A percentile compares a stretch with the other conserved stretches of the same genome.
These are phyloP conservation scores for Penicillium turbatum DNA, from an alignment of 495 filamentous ascomycete species.

Conservation along the genomic window DNA sequence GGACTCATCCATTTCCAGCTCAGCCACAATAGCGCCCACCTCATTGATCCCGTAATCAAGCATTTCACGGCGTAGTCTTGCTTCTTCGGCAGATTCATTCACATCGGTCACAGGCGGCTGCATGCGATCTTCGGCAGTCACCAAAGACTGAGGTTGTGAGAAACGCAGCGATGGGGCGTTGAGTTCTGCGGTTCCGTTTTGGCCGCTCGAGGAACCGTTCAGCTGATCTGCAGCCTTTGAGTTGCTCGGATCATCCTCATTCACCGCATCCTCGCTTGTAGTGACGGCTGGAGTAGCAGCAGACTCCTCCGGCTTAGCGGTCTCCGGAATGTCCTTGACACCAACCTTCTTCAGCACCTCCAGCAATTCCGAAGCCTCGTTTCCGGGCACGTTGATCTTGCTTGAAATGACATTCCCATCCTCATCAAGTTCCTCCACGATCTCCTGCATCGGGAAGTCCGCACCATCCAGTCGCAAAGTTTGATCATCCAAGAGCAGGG, in stretches of 20 bases:
- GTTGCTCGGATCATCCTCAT: background rate
- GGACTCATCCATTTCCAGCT: constrained; percentile 77
- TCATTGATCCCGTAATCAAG: constrained; percentile 81
- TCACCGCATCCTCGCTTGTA: background rate
- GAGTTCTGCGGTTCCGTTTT: background rate
- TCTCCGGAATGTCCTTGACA: constrained; percentile 47
- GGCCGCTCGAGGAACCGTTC: background rate
- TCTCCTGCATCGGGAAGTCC: constrained; percentile 74
- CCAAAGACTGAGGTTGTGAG: constrained; percentile 18
- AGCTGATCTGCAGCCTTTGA: background rate
- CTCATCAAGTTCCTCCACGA: constrained; percentile 88
- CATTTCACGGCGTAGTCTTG: constrained; percentile 82
- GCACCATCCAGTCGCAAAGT: constrained; percentile 17
- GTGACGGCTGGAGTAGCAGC: background rate
- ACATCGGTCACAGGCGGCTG: constrained; percentile 35
- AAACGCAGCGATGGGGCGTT: constrained; percentile 11
- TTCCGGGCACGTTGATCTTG: constrained; percentile 55
- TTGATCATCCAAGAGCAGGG: constrained; percentile 34
- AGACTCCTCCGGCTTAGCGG: constrained; percentile 9
- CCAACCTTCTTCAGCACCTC: constrained; percentile 69
- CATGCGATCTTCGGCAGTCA: constrained; percentile 21
- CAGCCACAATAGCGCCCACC: constrained; percentile 87
- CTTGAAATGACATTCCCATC: constrained; percentile 77
- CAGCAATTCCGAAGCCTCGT: constrained; percentile 56
- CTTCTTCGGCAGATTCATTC: constrained; percentile 75